These are phyloP conservation scores for Neltuma alba DNA, from an alignment of 306 rosid genomes.

Conservation along the genomic window DNA sequence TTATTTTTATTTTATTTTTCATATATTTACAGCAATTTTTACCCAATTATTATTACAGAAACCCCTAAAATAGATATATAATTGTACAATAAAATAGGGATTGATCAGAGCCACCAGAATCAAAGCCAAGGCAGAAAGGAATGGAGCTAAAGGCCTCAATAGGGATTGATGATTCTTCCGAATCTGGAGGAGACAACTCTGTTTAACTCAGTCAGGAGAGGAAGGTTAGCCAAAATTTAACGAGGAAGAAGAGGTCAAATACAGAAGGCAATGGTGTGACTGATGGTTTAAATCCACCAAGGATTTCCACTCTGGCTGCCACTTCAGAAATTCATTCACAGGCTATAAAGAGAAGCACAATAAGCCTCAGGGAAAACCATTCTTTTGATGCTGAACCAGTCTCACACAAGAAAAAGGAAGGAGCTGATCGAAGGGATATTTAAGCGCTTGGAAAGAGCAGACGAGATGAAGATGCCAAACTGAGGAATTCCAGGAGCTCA, in stretches of 20 bases:
- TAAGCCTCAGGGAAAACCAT: conserved; percentile 50
- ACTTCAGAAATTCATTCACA: conserved; percentile 32
- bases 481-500: conserved; percentile 31
- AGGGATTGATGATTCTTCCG: conserved; percentile 53
- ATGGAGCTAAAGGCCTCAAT: conserved; percentile 19
- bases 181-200: conserved; percentile 55
- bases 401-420: conserved; percentile 39
- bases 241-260: conserved; percentile 42
- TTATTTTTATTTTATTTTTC: too few species aligned
- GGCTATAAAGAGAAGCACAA: conserved; percentile 43
- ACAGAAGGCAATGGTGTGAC: conserved; percentile 15
- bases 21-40: too few species aligned
- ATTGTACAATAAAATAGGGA: too few species aligned
- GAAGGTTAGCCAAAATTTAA: conserved; percentile 31
- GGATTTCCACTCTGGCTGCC: conserved; percentile 14
- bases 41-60: too few species aligned
- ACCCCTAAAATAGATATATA: too few species aligned
- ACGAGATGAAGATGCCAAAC: conserved; percentile 46
- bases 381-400: conserved; percentile 61
- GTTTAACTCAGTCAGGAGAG: conserved; percentile 33
- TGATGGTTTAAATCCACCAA: conserved; percentile 28
- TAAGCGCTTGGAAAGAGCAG: conserved; percentile 38
- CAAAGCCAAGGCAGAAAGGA: background rate
- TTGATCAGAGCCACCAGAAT: conserved; percentile 41
- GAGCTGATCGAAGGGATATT: conserved; percentile 51